phyloP scores from a whole-genome alignment of 352 stramenopile genomes.

The Thalassiosira exigua region DNA sequence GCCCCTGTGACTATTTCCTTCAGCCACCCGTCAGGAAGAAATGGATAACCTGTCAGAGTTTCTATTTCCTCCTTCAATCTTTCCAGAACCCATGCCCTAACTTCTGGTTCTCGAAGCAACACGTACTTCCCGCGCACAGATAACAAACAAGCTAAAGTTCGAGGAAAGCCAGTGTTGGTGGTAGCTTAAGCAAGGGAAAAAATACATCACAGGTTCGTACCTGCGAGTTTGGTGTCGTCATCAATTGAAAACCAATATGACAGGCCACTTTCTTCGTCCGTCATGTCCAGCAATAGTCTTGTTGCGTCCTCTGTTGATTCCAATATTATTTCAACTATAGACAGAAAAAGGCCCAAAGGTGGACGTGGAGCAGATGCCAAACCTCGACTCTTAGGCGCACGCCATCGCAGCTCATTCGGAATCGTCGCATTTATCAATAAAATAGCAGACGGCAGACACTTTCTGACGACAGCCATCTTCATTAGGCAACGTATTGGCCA shows the following conservation, averaged over 20 bases:
- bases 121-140: conserved; percentile 65
- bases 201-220: too few species aligned
- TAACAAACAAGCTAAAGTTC: conserved; percentile 67
- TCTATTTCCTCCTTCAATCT: conserved; percentile 59
- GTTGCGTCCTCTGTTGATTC: conserved; percentile 55
- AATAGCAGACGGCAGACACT: conserved; percentile 66
- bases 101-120: conserved; percentile 70
- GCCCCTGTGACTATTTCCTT: conserved; percentile 57
- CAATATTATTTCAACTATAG: conserved; percentile 70
- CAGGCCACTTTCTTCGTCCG: conserved; percentile 61
- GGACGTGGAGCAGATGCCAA: conserved; percentile 29
- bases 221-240: conserved; percentile 63
- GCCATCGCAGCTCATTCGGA: conserved; percentile 74
- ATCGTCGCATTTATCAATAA: conserved; percentile 78
- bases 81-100: conserved; percentile 66
- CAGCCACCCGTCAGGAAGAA: conserved; percentile 68
- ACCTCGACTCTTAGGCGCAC: conserved; percentile 36
- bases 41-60: conserved; percentile 9
- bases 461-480: conserved; percentile 67
- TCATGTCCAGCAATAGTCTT: conserved; percentile 65
- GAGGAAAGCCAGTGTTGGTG: too few species aligned
- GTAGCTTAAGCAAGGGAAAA: too few species aligned
- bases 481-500: conserved; percentile 79
- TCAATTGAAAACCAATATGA: conserved; percentile 78
- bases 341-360: conserved; percentile 64